Conservation (phyloP, 2,329 filamentous ascomycete species). For the Emergomyces africanus region DNA sequence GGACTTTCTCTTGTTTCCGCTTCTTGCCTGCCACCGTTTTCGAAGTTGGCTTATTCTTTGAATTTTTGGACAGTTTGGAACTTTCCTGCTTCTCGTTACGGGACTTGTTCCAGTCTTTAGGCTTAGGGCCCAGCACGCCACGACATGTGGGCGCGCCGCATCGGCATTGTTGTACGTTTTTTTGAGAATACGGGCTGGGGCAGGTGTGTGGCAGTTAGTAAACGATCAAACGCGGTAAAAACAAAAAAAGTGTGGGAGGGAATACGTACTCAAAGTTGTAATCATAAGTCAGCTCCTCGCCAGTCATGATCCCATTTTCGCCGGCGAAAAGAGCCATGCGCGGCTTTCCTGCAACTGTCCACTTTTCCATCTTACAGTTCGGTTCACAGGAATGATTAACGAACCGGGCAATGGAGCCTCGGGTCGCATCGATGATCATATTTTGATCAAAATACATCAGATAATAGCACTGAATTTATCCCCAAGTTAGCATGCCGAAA, state of each 20-base stretch:
- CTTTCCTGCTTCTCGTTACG: constrained; percentile 15
- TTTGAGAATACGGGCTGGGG: constrained; percentile 42
- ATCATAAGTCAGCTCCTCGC: constrained; percentile 94
- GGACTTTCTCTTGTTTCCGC: constrained; percentile 19
- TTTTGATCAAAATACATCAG: constrained; percentile 98
- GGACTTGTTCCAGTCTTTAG: constrained; percentile 34
- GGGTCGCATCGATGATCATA: constrained; percentile 96
- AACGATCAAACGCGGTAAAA: not conserved
- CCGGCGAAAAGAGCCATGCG: constrained; percentile 96
- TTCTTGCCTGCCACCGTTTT: constrained; percentile 18
- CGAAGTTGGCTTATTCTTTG: constrained; percentile 11
- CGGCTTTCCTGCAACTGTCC: constrained; percentile 86
- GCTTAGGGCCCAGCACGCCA: constrained; percentile 46
- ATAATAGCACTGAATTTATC: constrained; percentile 68
- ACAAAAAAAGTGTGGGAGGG: not conserved
- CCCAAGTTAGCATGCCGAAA: not conserved
- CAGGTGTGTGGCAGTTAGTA: constrained; percentile 7
- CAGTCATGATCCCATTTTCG: constrained; percentile 77
- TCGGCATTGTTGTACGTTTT: constrained; percentile 51
- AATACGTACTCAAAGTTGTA: constrained; percentile 54
- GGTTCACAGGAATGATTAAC: constrained; percentile 96
- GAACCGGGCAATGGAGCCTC: constrained; percentile 90
- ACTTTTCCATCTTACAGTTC: constrained; percentile 97
- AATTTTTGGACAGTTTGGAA: constrained; percentile 14
- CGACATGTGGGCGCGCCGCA: constrained; percentile 50